Base-by-base conservation (phyloP, 176 grass and related monocot species). In the Juncus effusus region DNA sequence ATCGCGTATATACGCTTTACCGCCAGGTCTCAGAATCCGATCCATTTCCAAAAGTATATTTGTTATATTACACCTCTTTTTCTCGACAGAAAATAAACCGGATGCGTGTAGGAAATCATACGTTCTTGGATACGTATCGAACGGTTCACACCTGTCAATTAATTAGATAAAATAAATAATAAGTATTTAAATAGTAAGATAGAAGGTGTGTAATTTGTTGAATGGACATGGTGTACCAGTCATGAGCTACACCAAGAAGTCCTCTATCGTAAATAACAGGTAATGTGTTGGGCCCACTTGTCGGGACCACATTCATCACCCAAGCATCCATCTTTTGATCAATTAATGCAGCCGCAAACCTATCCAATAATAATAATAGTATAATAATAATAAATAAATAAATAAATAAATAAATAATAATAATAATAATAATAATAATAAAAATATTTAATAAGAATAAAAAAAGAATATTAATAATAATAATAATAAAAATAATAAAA, bases 281-380 rank as follows among this genome's bases (percentile, higher is more conserved):
- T 13, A 96, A 77, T 36, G 93, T 89, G 64, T 91, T 96, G 40
- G 93, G 84, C 28, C 77, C 82, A 45, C 63, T 88, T 54, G 81
- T 63, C 74, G 93, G 87, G 67, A 96, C 85, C 15, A 96, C 82
- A 84, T 96, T 96, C 93, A 96, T 91, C 77, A 96, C 93, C 93
- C 93, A 96, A 40, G 66, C 85, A 84, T 96, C 84, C 54, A 96
- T 56, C 53, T 91, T 79, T 37, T 54, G 67, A 39, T 83, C 77
- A 54, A 91, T 86, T 68, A 96, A 67, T 69, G 87, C 85, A 75
- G 84, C 56, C 40, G 82, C 93, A 86, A 88, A 96, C 59, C 93
- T 96, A 66, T 45, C 75, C 62, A 61, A 28, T 45, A 60, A n/a
- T n/a, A n/a, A n/a, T n/a, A n/a, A n/a, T n/a, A n/a, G n/a, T n/a